Conservation (phyloP, 345 rosid species). For the Fremontodendron californicum region DNA sequence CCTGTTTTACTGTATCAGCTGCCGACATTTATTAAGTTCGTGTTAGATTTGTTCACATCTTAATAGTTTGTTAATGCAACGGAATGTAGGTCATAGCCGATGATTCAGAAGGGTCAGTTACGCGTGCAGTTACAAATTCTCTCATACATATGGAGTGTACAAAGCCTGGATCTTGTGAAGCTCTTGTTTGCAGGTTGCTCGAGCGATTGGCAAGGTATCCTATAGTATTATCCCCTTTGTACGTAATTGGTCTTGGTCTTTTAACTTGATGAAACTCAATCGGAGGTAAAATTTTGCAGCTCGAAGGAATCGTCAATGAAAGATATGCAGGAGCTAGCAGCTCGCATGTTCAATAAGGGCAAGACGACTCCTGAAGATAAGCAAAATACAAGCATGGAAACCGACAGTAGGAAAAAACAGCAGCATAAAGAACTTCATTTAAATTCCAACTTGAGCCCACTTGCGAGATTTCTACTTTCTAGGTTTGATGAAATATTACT, state of each 20-base stretch:
- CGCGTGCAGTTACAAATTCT: slow-evolving; percentile 49
- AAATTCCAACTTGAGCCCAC: slow-evolving; percentile 70
- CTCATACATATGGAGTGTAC: slow-evolving; percentile 62
- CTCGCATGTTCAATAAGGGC: slow-evolving; percentile 42
- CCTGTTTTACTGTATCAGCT: background rate
- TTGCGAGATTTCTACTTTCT: slow-evolving; percentile 86
- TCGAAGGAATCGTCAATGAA: slow-evolving; percentile 71
- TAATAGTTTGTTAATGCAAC: slow-evolving; percentile 2
- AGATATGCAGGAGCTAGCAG: slow-evolving; percentile 67
- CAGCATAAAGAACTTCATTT: slow-evolving; percentile 57
- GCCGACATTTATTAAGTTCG: background rate
- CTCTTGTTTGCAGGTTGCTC: slow-evolving; percentile 58
- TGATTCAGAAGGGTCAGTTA: slow-evolving; percentile 52
- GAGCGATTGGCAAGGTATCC: slow-evolving; percentile 62
- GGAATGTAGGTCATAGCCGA: slow-evolving; percentile 55
- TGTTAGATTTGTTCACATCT: background rate
- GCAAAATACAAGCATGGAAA: slow-evolving; percentile 33
- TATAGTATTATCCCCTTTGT: background rate
- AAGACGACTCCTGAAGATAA: slow-evolving; percentile 37
- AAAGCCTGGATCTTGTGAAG: slow-evolving; percentile 82
- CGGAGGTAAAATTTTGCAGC: slow-evolving; percentile 39
- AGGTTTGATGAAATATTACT: slow-evolving; percentile 47
- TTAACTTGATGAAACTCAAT: slow-evolving; percentile 16
- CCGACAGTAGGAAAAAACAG: slow-evolving; percentile 58
- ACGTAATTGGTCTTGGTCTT: slow-evolving; percentile 3